Conservation (phyloP, 768 basidiomycete species). For the Kondoa malvinella region DNA sequence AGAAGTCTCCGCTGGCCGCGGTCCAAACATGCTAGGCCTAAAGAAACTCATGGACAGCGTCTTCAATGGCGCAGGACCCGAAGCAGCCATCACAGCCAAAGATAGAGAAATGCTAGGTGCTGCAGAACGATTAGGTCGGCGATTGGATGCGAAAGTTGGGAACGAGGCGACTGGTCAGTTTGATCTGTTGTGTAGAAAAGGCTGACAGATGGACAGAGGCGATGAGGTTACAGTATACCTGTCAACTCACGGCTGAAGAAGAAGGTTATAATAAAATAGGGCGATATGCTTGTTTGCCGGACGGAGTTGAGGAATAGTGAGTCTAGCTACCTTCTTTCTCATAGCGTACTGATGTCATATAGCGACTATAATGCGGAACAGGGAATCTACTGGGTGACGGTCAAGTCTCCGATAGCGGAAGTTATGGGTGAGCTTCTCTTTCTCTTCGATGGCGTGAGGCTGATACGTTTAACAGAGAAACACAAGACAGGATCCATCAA, state of each 20-base stretch:
- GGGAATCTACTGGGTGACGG: not conserved
- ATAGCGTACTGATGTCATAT: too few relatives aligned
- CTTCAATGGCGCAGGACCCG: not conserved
- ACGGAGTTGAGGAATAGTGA: too few relatives aligned
- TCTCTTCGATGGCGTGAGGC: not conserved
- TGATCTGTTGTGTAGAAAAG: not conserved
- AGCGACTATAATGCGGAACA: too few relatives aligned
- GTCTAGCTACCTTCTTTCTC: too few relatives aligned
- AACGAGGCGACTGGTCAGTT: too few relatives aligned
- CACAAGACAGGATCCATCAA: not conserved
- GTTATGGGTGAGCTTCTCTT: not conserved
- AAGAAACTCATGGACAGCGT: not conserved
- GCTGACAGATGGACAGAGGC: not conserved
- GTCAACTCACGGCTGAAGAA: not conserved
- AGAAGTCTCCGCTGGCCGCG: not conserved
- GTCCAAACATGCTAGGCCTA: not conserved
- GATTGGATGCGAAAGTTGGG: too few relatives aligned
- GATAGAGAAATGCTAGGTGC: too few relatives aligned
- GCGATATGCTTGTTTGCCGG: slow-evolving; percentile 7
- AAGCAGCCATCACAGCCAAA: not conserved
- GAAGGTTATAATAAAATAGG: not conserved
- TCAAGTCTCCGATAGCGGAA: not conserved
- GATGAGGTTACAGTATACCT: not conserved
- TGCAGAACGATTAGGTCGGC: too few relatives aligned
- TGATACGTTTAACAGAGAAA: not conserved